Evolutionary conservation across 2,329 filamentous ascomycete genomes (phyloP), one percentile per base, ranked within the genome.

Genomic region (Pseudocercospora cruenta): DNA sequence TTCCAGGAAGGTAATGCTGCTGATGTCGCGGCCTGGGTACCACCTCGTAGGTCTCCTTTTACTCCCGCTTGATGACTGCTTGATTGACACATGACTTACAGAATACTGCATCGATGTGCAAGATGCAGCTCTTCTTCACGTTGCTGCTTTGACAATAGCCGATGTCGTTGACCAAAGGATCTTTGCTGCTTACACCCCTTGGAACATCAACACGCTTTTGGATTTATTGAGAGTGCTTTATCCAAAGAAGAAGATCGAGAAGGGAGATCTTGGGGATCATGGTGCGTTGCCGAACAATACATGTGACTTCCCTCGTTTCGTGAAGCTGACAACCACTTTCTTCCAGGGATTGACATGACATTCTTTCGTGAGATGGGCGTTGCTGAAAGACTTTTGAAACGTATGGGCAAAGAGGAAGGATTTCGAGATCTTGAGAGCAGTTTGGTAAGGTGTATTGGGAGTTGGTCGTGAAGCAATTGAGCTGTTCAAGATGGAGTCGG

Each of bases 71-170:
- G 16, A 24, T 6, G 47, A 9, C 10, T 51, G 47, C 9, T 51
- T 8, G 4, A 57, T 4, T 22, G 10, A 26, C 10, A 1, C 4
- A 7, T 12, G n/a, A 5, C 39, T 6, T 26, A 24, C 60, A 69
- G 66, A 70, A 72, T 78, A 81, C 74, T 80, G 72, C 69, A 73
- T 84, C 14, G 77, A 84, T 68, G 79, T 83, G 0, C 76, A 81
- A 10, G 85, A 87, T 55, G 70, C 71, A 0, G 85, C 83, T 0
- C 74, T 82, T 0, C 73, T 88, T 0, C 85, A 87, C 45, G 77
- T 86, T 1, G 81, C 82, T 1, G 85, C 82, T 0, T 75, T 84
- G 2, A 76, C 86, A 0, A 73, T 84, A 19, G 75, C 78, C 0
- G 76, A 80, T 1, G 80, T 88, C 0, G 63, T 72, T 0, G 77